phyloP scores from a whole-genome alignment of 164 flowering plant species.

The Paratinospora sagittata region DNA sequence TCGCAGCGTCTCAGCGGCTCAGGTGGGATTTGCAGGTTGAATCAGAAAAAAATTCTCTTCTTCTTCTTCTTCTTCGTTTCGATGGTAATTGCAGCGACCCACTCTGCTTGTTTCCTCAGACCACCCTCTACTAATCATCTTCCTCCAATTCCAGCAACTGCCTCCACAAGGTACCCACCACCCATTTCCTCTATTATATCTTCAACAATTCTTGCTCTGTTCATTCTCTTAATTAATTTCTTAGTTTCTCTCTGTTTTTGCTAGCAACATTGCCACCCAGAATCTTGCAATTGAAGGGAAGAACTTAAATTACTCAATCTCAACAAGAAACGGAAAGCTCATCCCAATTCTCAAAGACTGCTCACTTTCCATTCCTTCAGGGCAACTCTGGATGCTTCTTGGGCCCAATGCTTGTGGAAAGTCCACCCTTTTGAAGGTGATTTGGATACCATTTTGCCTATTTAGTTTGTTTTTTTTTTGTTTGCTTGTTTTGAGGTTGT shows the following conservation, averaged over 20 bases:
- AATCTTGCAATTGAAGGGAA: conserved; percentile 56
- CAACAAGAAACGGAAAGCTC: conserved; percentile 34
- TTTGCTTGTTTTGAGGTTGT: too few species aligned
- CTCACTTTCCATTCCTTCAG: conserved; percentile 65
- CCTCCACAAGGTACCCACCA: conserved; percentile 18
- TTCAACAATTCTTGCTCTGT: neutral
- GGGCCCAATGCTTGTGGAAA: conserved; percentile 98
- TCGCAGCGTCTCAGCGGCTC: too few species aligned
- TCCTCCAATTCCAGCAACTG: conserved; percentile 15
- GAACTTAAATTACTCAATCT: conserved; percentile 54
- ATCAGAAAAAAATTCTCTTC: too few species aligned
- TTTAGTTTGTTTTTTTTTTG: neutral
- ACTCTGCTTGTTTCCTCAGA: conserved; percentile 5
- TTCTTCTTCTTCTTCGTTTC: too few species aligned
- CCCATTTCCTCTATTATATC: too few species aligned
- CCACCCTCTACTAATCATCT: conserved; percentile 14
- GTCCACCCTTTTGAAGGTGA: conserved; percentile 90
- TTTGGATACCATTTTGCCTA: neutral
- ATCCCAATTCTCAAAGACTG: conserved; percentile 68
- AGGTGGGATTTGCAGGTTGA: too few species aligned
- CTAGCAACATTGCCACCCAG: conserved; percentile 19
- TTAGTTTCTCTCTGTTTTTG: conserved; percentile 9
- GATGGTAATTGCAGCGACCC: neutral
- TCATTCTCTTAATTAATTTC: neutral
- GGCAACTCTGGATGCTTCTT: conserved; percentile 95